phyloP scores from a whole-genome alignment of 176 grass and related monocot genomes.

The Saccharum spontaneum region DNA sequence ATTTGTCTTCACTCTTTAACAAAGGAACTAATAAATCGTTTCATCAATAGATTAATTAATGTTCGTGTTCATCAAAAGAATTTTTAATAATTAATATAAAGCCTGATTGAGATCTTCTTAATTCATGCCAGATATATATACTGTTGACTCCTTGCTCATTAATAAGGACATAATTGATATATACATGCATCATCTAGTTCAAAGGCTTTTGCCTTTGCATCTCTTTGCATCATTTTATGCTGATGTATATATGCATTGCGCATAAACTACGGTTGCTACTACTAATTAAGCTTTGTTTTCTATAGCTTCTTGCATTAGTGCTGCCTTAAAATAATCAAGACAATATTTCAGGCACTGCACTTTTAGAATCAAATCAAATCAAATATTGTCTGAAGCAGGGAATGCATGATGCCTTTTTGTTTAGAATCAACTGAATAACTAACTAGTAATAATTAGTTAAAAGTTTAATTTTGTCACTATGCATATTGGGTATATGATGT shows the following conservation, averaged over 20 bases:
- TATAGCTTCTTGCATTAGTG: neutral
- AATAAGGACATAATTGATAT: neutral
- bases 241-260: conserved; percentile 6
- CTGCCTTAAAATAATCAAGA: neutral
- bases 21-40: neutral
- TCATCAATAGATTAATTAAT: neutral
- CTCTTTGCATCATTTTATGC: conserved; percentile 47
- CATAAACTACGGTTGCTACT: neutral
- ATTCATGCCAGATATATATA: neutral
- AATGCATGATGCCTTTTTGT: neutral
- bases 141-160: neutral
- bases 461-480: neutral
- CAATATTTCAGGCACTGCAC: neutral
- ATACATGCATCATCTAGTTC: neutral
- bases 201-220: conserved; percentile 4
- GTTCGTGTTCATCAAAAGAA: neutral
- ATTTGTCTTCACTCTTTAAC: neutral
- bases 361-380: conserved; percentile 33
- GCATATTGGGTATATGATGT: neutral
- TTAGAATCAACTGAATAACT: conserved; percentile 16
- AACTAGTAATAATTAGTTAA: neutral
- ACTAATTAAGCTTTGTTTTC: neutral
- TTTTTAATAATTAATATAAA: neutral
- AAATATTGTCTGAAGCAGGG: neutral
- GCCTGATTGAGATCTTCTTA: neutral